These are phyloP conservation scores for Erythrophleum fordii DNA, from an alignment of 306 rosid species.

Conservation along the genomic window DNA sequence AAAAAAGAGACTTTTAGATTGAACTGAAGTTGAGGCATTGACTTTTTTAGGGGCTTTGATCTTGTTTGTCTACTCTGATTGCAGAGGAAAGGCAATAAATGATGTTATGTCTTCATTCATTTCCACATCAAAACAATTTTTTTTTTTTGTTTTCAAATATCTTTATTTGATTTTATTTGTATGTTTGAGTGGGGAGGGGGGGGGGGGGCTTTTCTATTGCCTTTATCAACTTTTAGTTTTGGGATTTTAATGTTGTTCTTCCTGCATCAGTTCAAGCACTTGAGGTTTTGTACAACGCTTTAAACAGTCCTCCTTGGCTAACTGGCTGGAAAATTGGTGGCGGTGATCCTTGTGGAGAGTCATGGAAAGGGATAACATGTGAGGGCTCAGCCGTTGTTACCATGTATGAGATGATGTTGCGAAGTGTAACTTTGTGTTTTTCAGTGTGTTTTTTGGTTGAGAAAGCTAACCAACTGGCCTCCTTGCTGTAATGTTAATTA, in stretches of 20 bases:
- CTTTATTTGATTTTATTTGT: not conserved
- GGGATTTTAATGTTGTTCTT: slow-evolving; percentile 25
- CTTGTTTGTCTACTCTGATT: slow-evolving; percentile 32
- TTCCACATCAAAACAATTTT: slow-evolving; percentile 3
- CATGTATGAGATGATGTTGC: slow-evolving; percentile 60
- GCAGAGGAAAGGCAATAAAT: slow-evolving; percentile 36
- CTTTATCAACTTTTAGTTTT: slow-evolving; percentile 9
- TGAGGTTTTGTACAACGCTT: slow-evolving; percentile 77
- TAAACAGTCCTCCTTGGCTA: slow-evolving; percentile 74
- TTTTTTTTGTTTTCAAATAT: not conserved
- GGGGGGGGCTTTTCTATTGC: not conserved
- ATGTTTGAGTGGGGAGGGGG: not conserved
- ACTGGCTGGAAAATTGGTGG: slow-evolving; percentile 83
- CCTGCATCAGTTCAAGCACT: slow-evolving; percentile 79
- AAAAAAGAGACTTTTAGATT: slow-evolving; percentile 32
- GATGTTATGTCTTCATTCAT: slow-evolving; percentile 28
- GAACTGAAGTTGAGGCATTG: slow-evolving; percentile 34
- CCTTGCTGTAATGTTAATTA: slow-evolving; percentile 43
- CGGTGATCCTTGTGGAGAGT: slow-evolving; percentile 89
- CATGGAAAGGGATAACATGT: slow-evolving; percentile 93
- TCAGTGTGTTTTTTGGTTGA: not conserved
- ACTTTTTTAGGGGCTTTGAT: slow-evolving; percentile 31
- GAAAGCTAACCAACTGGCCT: slow-evolving; percentile 42
- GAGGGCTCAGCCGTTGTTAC: slow-evolving; percentile 87
- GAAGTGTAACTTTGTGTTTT: slow-evolving; percentile 1